A percentile compares a stretch with the other conserved stretches of the same genome.
Conservation (phyloP, 2,329 filamentous ascomycete species). For the Sporothrix luriei region DNA sequence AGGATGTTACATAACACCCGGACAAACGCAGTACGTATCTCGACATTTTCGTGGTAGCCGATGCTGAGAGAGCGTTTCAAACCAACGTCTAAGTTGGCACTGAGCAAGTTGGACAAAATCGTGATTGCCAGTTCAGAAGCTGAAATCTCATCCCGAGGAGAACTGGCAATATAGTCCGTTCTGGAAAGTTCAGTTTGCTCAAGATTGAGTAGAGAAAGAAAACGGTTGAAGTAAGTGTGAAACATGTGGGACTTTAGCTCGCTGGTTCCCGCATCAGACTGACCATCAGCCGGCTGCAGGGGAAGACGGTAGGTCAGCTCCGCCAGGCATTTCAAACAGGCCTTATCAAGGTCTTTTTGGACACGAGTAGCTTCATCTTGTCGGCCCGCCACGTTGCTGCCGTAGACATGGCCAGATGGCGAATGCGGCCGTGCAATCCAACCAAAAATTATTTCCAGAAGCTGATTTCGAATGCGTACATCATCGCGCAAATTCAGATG, state of each 20-base stretch:
- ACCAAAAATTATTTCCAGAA: slow-evolving; percentile 67
- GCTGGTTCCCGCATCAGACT: slow-evolving; percentile 66
- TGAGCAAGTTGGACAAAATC: slow-evolving; percentile 68
- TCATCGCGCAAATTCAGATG: slow-evolving; percentile 69
- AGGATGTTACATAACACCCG: slow-evolving; percentile 71
- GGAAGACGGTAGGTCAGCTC: slow-evolving; percentile 68
- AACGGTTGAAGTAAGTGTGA: slow-evolving; percentile 70
- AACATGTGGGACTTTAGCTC: slow-evolving; percentile 73
- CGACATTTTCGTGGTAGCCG: slow-evolving; percentile 69
- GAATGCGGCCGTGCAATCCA: slow-evolving; percentile 67
- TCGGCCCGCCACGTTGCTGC: slow-evolving; percentile 43
- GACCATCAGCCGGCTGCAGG: slow-evolving; percentile 65
- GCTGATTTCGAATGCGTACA: slow-evolving; percentile 67
- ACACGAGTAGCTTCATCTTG: slow-evolving; percentile 61
- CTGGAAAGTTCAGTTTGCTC: slow-evolving; percentile 53
- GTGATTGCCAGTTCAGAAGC: slow-evolving; percentile 66
- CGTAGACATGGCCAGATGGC: slow-evolving; percentile 50
- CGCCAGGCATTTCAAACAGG: slow-evolving; percentile 66
- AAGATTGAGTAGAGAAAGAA: slow-evolving; percentile 65
- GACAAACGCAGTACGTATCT: slow-evolving; percentile 70
- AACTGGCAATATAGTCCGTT: slow-evolving; percentile 46
- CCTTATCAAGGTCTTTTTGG: slow-evolving; percentile 67
- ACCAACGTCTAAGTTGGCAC: slow-evolving; percentile 71
- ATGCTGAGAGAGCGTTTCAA: slow-evolving; percentile 70
- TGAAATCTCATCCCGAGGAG: slow-evolving; percentile 57